Conservation (phyloP, 2,329 filamentous ascomycete genomes). For the Trichophyton equinum region DNA sequence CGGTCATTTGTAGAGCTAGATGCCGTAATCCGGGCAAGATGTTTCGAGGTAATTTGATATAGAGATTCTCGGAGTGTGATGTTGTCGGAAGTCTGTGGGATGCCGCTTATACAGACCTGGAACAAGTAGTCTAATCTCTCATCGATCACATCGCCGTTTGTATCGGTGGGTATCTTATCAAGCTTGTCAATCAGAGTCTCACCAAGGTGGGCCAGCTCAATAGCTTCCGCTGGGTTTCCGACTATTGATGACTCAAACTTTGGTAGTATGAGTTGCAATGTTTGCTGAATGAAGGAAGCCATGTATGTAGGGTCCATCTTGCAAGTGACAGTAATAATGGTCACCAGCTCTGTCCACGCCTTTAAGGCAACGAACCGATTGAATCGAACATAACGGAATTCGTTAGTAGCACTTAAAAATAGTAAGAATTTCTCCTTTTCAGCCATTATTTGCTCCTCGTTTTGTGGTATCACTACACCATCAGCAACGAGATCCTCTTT, state of each 20-base stretch:
- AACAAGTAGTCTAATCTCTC: conserved; percentile 89
- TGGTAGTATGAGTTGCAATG: conserved; percentile 74
- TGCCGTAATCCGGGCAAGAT: conserved; percentile 46
- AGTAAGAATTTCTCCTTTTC: conserved; percentile 29
- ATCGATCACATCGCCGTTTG: conserved; percentile 56
- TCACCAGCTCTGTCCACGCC: conserved; percentile 73
- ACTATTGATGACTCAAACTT: conserved; percentile 68
- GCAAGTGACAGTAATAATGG: conserved; percentile 70
- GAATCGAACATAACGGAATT: conserved; percentile 25
- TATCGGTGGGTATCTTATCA: conserved; percentile 23
- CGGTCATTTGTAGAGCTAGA: conserved; percentile 19
- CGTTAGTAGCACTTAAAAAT: conserved; percentile 32
- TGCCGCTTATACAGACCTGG: conserved; percentile 68
- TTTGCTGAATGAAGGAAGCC: conserved; percentile 69
- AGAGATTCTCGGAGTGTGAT: conserved; percentile 67
- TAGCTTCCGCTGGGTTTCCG: conserved; percentile 55
- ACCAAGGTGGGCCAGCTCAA: conserved; percentile 64
- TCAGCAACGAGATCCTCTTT: conserved; percentile 25
- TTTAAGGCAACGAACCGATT: conserved; percentile 56
- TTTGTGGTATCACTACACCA: conserved; percentile 34
- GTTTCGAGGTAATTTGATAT: conserved; percentile 84
- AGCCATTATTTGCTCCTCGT: conserved; percentile 29
- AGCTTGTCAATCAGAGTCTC: conserved; percentile 47
- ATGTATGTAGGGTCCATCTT: conserved; percentile 62
- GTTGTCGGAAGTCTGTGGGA: conserved; percentile 59